A percentile compares a stretch with the other conserved stretches of the same genome.
Conservation (phyloP, 2,329 filamentous ascomycete genomes). For the Microsporum ferrugineum region DNA sequence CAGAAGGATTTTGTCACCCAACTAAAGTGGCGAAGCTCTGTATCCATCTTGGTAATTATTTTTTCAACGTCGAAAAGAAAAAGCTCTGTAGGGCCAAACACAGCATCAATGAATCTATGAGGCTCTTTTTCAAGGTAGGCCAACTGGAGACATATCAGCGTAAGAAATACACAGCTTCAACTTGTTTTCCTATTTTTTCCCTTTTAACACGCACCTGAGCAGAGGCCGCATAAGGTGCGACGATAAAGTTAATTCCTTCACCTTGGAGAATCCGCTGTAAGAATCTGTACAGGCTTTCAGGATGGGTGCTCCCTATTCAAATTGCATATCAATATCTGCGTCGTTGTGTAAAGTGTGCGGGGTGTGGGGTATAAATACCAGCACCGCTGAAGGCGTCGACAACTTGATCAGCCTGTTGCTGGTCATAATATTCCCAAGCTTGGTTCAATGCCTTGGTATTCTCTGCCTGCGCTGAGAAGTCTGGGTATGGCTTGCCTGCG, state of each 20-base stretch:
- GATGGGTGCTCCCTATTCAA: constrained; percentile 53
- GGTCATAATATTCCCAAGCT: constrained; percentile 81
- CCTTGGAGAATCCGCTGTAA: constrained; percentile 63
- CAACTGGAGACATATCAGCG: constrained; percentile 34
- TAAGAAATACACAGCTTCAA: constrained; percentile 4
- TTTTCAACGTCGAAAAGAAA: constrained; percentile 77
- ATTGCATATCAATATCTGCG: constrained; percentile 17
- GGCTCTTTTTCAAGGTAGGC: constrained; percentile 65
- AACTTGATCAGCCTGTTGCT: constrained; percentile 65
- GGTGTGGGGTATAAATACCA: constrained; percentile 40
- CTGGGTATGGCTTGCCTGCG: constrained; percentile 61
- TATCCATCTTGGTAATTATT: constrained; percentile 47
- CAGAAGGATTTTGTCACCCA: constrained; percentile 57
- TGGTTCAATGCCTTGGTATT: constrained; percentile 58
- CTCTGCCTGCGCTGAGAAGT: constrained; percentile 47
- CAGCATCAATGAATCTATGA: constrained; percentile 56
- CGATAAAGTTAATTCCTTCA: constrained; percentile 60
- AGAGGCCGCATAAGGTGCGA: constrained; percentile 77
- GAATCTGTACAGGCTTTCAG: constrained; percentile 62
- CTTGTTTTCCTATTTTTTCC: too few species aligned
- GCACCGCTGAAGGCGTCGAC: constrained; percentile 79
- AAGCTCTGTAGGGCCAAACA: constrained; percentile 75
- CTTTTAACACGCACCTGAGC: constrained; percentile 54
- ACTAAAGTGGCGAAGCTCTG: constrained; percentile 52
- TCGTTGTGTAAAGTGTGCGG: neutral